These are phyloP conservation scores for Monosporascus sp. DNA, from an alignment of 2,329 filamentous ascomycete species.

Conservation along the genomic window DNA sequence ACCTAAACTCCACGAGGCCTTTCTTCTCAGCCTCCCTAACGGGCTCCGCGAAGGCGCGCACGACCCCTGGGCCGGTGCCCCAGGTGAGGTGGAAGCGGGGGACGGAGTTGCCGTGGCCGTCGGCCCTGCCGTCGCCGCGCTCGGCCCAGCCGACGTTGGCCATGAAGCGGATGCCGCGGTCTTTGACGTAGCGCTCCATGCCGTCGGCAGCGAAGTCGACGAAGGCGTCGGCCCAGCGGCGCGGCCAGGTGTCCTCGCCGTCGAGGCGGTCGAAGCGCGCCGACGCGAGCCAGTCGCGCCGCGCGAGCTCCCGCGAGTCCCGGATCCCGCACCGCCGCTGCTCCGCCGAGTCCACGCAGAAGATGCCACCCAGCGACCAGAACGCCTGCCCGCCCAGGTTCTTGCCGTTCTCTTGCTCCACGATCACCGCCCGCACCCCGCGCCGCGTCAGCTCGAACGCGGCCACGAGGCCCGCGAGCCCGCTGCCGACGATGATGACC, in stretches of 20 bases:
- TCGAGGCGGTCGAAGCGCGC: slow-evolving; percentile 52
- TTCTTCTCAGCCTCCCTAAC: slow-evolving; percentile 46
- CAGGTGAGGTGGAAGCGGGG: slow-evolving; percentile 59
- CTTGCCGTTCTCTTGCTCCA: slow-evolving; percentile 54
- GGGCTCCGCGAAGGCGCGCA: slow-evolving; percentile 52
- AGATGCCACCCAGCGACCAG: slow-evolving; percentile 59
- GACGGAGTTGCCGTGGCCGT: slow-evolving; percentile 58
- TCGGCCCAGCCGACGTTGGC: slow-evolving; percentile 57
- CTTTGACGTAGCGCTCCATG: slow-evolving; percentile 54
- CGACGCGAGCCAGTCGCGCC: slow-evolving; percentile 54
- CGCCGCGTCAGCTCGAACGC: slow-evolving; percentile 51
- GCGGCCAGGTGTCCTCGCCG: slow-evolving; percentile 52
- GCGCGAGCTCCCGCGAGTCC: slow-evolving; percentile 51
- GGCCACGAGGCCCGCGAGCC: slow-evolving; percentile 55
- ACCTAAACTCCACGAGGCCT: slow-evolving; percentile 50
- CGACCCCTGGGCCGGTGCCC: slow-evolving; percentile 57
- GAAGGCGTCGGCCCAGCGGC: slow-evolving; percentile 58
- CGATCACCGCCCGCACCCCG: slow-evolving; percentile 42
- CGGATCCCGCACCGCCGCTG: slow-evolving; percentile 55
- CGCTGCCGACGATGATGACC: slow-evolving; percentile 52
- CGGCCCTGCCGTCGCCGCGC: slow-evolving; percentile 49
- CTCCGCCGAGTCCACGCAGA: slow-evolving; percentile 51
- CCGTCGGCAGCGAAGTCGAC: slow-evolving; percentile 56
- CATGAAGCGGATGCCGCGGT: slow-evolving; percentile 46
- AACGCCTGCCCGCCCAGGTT: slow-evolving; percentile 59